These are phyloP conservation scores for Geotrichum macrosporum DNA, from an alignment of 1,139 yeast genomes.

Conservation along the genomic window DNA sequence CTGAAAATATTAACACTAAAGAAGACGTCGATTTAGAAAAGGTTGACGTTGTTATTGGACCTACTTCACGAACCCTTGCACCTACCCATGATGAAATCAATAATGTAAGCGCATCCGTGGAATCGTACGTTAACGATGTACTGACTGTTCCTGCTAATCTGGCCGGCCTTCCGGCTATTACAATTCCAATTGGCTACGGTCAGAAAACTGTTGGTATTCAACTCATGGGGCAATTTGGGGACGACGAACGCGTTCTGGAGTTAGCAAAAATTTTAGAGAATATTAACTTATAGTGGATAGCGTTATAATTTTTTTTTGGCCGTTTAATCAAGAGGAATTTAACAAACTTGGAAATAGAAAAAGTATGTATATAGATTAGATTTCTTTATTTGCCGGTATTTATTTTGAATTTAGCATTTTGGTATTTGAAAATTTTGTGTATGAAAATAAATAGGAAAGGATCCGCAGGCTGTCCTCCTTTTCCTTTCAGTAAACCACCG, in stretches of 20 bases:
- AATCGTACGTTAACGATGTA: slow-evolving; percentile 72
- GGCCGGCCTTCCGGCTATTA: slow-evolving; percentile 84
- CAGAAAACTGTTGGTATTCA: slow-evolving; percentile 59
- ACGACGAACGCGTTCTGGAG: slow-evolving; percentile 59
- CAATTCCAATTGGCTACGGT: slow-evolving; percentile 53
- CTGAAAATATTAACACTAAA: slow-evolving; percentile 16
- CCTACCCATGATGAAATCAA: slow-evolving; percentile 47
- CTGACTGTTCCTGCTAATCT: slow-evolving; percentile 86
- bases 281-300: slow-evolving; percentile 7
- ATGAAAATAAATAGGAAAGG: no score
- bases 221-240: slow-evolving; percentile 80
- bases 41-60: slow-evolving; percentile 69
- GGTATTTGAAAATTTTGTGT: neutral
- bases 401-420: no score
- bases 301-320: no score
- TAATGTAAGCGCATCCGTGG: slow-evolving; percentile 44
- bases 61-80: slow-evolving; percentile 65
- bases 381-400: no score
- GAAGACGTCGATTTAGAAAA: slow-evolving; percentile 30
- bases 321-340: no score
- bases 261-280: slow-evolving; percentile 35
- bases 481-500: no score
- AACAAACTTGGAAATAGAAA: no score
- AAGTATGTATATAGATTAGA: no score
- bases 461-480: no score